Base-by-base conservation (phyloP, 108 stramenopile genomes). In the Cyclotella choctawhatcheeana region DNA sequence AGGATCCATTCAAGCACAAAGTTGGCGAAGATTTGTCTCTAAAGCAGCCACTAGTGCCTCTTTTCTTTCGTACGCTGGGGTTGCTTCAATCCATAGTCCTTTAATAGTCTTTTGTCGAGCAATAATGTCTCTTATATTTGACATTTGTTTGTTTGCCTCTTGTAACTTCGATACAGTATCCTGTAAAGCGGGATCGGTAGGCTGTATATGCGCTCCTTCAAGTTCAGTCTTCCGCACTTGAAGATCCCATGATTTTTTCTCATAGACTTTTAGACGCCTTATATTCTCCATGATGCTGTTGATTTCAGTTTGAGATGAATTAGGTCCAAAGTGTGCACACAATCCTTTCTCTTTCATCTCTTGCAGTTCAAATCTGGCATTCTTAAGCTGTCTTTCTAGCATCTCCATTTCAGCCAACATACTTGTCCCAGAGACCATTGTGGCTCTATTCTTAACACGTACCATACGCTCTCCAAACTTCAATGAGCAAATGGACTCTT, bases 91-190 rank as follows among this genome's bases (percentile, higher is more conserved):
- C 55, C 55, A 56, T 24, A 56, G 26, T 4, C 55, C 27, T 56
- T 16, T 56, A 27, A 56, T 56, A 27, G 55, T 56, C 55, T 56
- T 56, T 30, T 56, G 55, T 27, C 55, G 24, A 27, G 5, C 24
- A 27, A 56, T 25, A 27, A 56, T 25, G 24, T 25, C 55, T 27
- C 29, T 8, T 29, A 56, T 22, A 27, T 24, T 29, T 5, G 18
- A 18, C 5, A 27, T 8, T 27, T 56, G 25, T 29, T 27, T 27
- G 26, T 56, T 56, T 22, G 55, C 22, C 10, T 56, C 8, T 27
- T 56, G 22, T 27, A 56, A 27, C 24, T 25, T 56, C 16, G 25
- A 22, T 40, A 40, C 12, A 10, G 37, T 40, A 6, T 40, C 37
- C 37, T 40, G 6, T 12, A 40, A 40, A 40, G 12, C 37, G 6